Evolutionary conservation across 2,329 filamentous ascomycete genomes (phyloP), one percentile per base, ranked within the genome.

Genomic region (Aureobasidium sp.): DNA sequence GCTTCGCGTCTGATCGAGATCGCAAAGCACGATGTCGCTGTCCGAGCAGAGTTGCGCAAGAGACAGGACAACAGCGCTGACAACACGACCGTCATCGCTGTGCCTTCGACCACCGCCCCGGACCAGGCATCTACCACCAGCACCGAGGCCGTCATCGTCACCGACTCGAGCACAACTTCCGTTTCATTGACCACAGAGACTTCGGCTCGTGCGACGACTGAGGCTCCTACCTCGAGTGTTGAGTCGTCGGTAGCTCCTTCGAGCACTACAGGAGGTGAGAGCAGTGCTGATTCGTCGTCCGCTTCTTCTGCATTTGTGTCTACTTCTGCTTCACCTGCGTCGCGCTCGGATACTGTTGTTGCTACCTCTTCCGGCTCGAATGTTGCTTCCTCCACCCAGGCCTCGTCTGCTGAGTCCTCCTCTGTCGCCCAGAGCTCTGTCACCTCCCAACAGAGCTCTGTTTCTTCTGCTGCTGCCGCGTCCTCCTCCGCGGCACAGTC

Each of bases 1-100:
- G 86, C 86, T 20, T 83, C 81, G 11, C 82, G 83, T 63, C 77
- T 90, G 65, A 79, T 87, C 61, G 82, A 84, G 62, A 75, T 91
- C 62, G 87, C 84, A 41, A 85, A 84, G 73, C 69, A 70, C 47
- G 70, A 72, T 59, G 68, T 66, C 14, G 65, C 66, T 27, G 64
- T 68, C n/a, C 70, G 70, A 62, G 69, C 75, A 57, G 75, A 79
- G 58, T 68, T 80, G 51, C 72, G 70, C 64, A 78, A 74, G 68
- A 70, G 76, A 62, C 78, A 80, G 68, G 57, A 57, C 63, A 59
- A 53, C 62, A 55, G 53, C 44, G 57, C 34, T 25, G 45, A 42
- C 25, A 64, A 67, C 36, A 66, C 64, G 25, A 64, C 66, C 15
- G 52, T 64, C 41, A 63, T 60, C 12, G 66, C 68, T 25, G 67